Base-by-base conservation (phyloP, 1,284 basidiomycete genomes). In the Microbotryum lychnidis-dioicae region DNA sequence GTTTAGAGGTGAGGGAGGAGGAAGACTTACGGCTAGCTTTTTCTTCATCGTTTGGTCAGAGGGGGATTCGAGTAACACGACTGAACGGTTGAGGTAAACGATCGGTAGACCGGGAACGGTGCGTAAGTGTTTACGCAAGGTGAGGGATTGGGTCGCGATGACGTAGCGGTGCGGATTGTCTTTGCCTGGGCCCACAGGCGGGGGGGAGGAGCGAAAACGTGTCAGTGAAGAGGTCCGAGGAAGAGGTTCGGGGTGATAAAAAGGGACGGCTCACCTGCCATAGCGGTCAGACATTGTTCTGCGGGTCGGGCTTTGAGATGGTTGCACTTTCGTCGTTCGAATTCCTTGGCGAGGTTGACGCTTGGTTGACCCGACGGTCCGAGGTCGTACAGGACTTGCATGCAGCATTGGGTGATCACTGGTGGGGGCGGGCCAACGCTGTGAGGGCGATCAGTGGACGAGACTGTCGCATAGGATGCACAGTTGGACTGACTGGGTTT, bases 341-440 rank as follows among this genome's bases (percentile, higher is more conserved):
- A 96, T 1, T 79, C 82, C 77, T 97, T 97, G 1, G 94, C 93
- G 50, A 96, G 80, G 72, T 94, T 87, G 0, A 91, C 85, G 1
- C 84, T 83, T 1, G 80, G 75, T 72, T 94, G 90, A 37, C 81
- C 80, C 4, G 80, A 73, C 62, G 81, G 82, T 20, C 89, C 90
- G 62, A 86, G 81, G 2, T 87, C 80, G 76, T 96, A 97, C 2
- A 97, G 80, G 71, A 90, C 87, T 68, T 91, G 85, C 57, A 97
- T 89, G 73, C 87, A 91, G 74, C 92, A 97, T 74, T 96, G 92
- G 0, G 92, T 94, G 74, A 97, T 94, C 91, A 97, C 91, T 94
- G 73, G 64, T 21, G 20, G 20, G 16, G 2, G 23, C 6, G 23
- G 42, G 23, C 14, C 20, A 7, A 8, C 2, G 25, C 33, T 18